phyloP scores from a whole-genome alignment of 495 filamentous ascomycete species.

The Podospora appendiculata region DNA sequence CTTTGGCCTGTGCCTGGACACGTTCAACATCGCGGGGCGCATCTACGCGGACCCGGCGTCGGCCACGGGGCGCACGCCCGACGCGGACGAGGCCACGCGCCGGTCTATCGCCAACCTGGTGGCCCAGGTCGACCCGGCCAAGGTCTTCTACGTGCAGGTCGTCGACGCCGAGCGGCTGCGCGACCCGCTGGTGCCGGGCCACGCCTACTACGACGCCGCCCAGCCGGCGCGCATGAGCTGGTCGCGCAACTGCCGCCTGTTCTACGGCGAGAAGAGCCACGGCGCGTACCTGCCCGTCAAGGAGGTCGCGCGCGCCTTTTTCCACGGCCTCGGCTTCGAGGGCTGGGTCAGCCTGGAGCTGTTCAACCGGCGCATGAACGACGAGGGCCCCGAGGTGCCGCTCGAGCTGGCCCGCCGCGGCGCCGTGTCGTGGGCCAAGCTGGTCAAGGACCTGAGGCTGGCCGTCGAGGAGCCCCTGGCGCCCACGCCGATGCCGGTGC shows the following conservation, averaged over 20 bases:
- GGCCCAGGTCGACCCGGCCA: conserved; percentile 49
- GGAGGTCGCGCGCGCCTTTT: conserved; percentile 54
- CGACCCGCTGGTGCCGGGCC: conserved; percentile 51
- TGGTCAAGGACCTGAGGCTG: conserved; percentile 46
- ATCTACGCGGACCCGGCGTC: conserved; percentile 64
- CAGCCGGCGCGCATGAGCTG: conserved; percentile 72
- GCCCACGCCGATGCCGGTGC: not conserved
- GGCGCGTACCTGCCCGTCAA: conserved; percentile 68
- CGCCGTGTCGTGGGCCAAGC: conserved; percentile 54
- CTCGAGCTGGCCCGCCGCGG: conserved; percentile 58
- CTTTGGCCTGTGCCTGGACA: conserved; percentile 74
- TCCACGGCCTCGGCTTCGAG: conserved; percentile 55
- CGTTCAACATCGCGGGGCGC: conserved; percentile 70
- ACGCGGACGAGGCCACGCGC: conserved; percentile 51
- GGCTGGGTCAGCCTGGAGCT: conserved; percentile 79
- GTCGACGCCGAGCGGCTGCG: conserved; percentile 63
- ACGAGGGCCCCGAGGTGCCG: conserved; percentile 43
- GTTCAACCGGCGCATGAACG: conserved; percentile 60
- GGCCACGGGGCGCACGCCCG: conserved; percentile 41
- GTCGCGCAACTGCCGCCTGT: conserved; percentile 70
- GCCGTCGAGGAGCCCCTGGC: conserved; percentile 28
- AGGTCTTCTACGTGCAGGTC: conserved; percentile 75
- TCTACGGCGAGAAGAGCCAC: conserved; percentile 61
- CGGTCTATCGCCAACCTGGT: conserved; percentile 52
- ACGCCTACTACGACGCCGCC: conserved; percentile 53